Percentiles rank a stretch among this genome's conserved stretches.
Conservation (phyloP, 805 yeast species). For the Myxozyma nipponensis region DNA sequence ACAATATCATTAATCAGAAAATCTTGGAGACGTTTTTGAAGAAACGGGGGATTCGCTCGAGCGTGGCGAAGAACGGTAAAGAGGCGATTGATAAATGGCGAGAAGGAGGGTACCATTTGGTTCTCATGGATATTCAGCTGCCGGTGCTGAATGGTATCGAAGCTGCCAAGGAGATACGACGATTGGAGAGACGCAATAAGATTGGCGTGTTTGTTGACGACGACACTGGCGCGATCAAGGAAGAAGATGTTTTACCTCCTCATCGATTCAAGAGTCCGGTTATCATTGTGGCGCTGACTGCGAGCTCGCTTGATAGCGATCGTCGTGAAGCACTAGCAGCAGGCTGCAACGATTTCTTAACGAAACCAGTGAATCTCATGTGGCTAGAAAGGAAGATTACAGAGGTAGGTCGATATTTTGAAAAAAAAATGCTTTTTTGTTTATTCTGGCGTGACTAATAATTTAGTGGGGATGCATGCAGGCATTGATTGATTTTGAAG, state of each 20-base stretch:
- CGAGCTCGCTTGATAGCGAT: slow-evolving; percentile 80
- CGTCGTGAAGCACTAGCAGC: slow-evolving; percentile 89
- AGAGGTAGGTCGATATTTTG: slow-evolving; percentile 24
- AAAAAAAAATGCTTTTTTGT: background rate
- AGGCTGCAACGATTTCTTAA: slow-evolving; percentile 94
- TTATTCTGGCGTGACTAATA: too few relatives aligned
- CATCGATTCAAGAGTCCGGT: slow-evolving; percentile 82
- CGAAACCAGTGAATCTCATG: slow-evolving; percentile 89
- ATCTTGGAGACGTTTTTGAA: slow-evolving; percentile 85
- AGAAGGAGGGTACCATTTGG: slow-evolving; percentile 89
- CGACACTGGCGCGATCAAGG: slow-evolving; percentile 36
- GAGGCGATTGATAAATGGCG: slow-evolving; percentile 96
- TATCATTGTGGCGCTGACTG: slow-evolving; percentile 96
- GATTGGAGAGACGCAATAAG: slow-evolving; percentile 72
- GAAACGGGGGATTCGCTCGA: slow-evolving; percentile 77
- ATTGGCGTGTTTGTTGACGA: slow-evolving; percentile 60
- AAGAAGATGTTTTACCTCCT: slow-evolving; percentile 56
- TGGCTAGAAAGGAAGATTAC: slow-evolving; percentile 93
- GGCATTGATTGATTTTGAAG: slow-evolving; percentile 90
- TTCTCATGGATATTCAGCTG: slow-evolving; percentile 93
- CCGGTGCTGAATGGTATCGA: slow-evolving; percentile 96
- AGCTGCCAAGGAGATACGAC: slow-evolving; percentile 86
- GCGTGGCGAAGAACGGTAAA: slow-evolving; percentile 86
- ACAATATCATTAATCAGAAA: slow-evolving; percentile 88
- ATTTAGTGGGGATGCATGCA: slow-evolving; percentile 99